Base-by-base conservation (phyloP, 2,329 filamentous ascomycete species). In the Neofusicoccum parvum region DNA sequence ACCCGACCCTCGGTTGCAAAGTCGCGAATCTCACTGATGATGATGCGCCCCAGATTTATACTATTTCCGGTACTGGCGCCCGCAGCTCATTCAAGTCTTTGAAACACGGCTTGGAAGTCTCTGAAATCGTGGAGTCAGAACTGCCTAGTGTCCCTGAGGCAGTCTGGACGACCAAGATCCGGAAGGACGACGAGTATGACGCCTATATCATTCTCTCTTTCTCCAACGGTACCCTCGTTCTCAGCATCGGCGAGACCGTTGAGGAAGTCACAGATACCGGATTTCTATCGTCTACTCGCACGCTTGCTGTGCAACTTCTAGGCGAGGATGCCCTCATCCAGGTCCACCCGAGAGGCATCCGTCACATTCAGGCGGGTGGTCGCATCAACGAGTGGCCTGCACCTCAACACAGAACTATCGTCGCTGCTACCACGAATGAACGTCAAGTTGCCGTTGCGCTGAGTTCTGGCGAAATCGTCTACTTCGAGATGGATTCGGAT, bases 171-270 rank as follows among this genome's bases (percentile, higher is more conserved):
- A 93, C 96, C 0, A 97, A 97, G 76, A 82, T 96, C 53, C 90
- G 88, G 43, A 87, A 88, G 20, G 86, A 87, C 17, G 94, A 98
- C 70, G 87, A 94, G 70, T 96, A 90, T 69, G 94, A 99, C 78
- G 90, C 92, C 0, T 97, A 98, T 74, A 97, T 99, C 67, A 87
- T 99, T n/a, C 84, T 99, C 5, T 96, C 93, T 2, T 95, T 97
- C 73, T 89, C 90, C 45, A 96, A 96, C 71, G 91, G 89, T 36
- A 99, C 95, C 0, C 83, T 98, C 12, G 94, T 98, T 1, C 83
- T 99, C 15, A 96, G 93, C 73, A 97, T 99, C 69, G 95, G 94
- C 3, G 95, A 99, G 75, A 97, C 94, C 1, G 95, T 99, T 0
- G 94, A 97, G 76, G 93, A 98, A 79, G 93, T 97, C 3, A 93